Percentiles rank a stretch among this genome's conserved stretches.
phyloP scores from a whole-genome alignment of 768 basidiomycete genomes.

The Candolleomyces aberdarensis region DNA sequence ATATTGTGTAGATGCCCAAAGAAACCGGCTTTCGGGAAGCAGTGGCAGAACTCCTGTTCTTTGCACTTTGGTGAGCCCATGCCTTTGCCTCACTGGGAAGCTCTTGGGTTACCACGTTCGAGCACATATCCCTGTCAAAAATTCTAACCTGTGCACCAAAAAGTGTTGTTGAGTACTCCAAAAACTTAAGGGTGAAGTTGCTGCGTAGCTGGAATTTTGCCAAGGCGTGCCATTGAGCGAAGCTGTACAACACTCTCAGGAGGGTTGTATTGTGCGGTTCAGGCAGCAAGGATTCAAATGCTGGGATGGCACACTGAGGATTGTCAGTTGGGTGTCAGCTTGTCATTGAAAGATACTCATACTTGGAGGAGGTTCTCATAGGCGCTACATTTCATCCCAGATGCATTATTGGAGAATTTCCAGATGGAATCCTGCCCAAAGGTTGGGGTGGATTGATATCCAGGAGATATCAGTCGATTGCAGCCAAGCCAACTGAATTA shows the following conservation, averaged over 20 bases:
- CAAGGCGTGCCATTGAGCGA: conserved; percentile 27
- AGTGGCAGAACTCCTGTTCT: not conserved
- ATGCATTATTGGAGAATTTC: conserved; percentile 24
- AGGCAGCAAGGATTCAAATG: conserved; percentile 32
- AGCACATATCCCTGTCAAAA: conserved; percentile 11
- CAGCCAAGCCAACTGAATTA: not conserved
- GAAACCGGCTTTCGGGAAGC: not conserved
- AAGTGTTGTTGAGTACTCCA: conserved; percentile 19
- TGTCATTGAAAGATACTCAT: conserved; percentile 1
- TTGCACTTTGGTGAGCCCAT: not conserved
- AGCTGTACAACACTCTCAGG: conserved; percentile 19
- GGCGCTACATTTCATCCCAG: conserved; percentile 27
- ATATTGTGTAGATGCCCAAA: not conserved
- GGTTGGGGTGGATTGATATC: conserved; percentile 14
- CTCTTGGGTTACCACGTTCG: not conserved
- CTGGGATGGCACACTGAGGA: conserved; percentile 24
- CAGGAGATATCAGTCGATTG: not conserved
- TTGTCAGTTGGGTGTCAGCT: not conserved
- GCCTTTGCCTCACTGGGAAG: not conserved
- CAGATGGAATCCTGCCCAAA: conserved; percentile 25
- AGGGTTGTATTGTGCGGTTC: conserved; percentile 20
- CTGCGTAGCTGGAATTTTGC: conserved; percentile 31
- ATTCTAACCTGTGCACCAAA: conserved; percentile 13
- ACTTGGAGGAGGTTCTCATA: conserved; percentile 38
- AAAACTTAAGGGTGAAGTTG: conserved; percentile 26